Evolutionary conservation across 2,329 filamentous ascomycete genomes (phyloP), one percentile per base, ranked within the genome.

Genomic region (Ceratocystis papillata): DNA sequence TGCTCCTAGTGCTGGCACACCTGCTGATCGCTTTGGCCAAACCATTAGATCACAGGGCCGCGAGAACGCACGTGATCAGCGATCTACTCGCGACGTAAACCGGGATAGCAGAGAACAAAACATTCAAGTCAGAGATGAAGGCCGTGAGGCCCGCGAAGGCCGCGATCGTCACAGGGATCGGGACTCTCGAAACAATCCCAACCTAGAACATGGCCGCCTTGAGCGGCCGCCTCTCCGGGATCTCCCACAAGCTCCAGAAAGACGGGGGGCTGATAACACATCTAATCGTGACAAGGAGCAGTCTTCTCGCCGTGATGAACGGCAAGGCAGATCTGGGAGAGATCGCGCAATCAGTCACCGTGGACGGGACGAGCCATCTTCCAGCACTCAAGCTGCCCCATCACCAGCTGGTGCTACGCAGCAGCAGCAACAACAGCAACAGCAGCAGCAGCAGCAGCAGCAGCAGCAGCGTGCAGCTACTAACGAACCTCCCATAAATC

Each of bases 401-500:
- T 69, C 55, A 41, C 25, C 71, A n/a, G 68, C 71, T 15, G 55
- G 67, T 8, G 68, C 73, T 37, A 64, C 73, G n/a, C 71, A 76
- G 15, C 70, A 74, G 10, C 69, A 74, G 46, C 68, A 71, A 1
- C 69, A 73, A 45, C 45, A 46, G 12, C 48, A 53, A 1, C 48
- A 25, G 4, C 20, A 53, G 5, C 48, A 50, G 5, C 67, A 71
- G 1, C 69, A 73, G 37, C 44, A 46, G 7, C 48, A 53, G 2
- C 48, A 25, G 10, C 20, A 53, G 25, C 48, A 53, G 20, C 67
- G 67, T 15, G 37, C 69, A 45, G 65, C 73, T 3, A 57, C 70
- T 3, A 72, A 74, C 20, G 82, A 81, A 10, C 80, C 80, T 6
- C 74, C 76, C 7, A 80, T 84, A 70, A 83, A 84, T 68, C 81